Percentiles rank a stretch among this genome's conserved stretches.
phyloP scores from a whole-genome alignment of 1,139 yeast genomes.

The Hansenula anomala region DNA sequence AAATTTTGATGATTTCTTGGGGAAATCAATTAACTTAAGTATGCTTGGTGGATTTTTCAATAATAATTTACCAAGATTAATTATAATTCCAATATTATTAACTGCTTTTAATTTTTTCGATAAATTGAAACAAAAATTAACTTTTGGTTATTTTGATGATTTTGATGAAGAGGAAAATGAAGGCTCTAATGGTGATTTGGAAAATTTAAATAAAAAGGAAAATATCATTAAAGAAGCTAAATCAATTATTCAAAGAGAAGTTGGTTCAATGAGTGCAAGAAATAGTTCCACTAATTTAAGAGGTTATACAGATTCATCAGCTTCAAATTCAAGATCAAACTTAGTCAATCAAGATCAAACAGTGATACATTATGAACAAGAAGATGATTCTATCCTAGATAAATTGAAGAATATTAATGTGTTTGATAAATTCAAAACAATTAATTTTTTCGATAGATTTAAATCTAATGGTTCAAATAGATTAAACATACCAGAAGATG shows the following conservation, averaged over 20 bases:
- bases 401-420: neutral
- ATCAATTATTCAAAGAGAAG: constrained; percentile 20
- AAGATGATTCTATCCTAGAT: neutral
- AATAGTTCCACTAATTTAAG: neutral
- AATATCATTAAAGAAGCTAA: constrained; percentile 21
- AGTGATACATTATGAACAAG: neutral
- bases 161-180: constrained; percentile 39
- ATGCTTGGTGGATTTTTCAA: constrained; percentile 71
- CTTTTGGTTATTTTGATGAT: constrained; percentile 41
- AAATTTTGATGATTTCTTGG: constrained; percentile 48
- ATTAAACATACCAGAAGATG: neutral
- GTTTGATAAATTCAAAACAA: neutral
- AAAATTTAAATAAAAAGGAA: constrained; percentile 10
- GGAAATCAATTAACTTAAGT: constrained; percentile 69
- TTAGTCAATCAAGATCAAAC: neutral
- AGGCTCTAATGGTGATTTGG: constrained; percentile 25
- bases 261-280: constrained; percentile 5
- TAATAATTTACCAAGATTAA: constrained; percentile 69
- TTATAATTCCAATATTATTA: constrained; percentile 60
- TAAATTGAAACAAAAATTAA: constrained; percentile 42
- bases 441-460: neutral
- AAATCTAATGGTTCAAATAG: neutral
- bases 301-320: neutral
- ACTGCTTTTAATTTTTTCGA: constrained; percentile 71
- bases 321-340: neutral